phyloP scores from a whole-genome alignment of 1,284 basidiomycete species.

The Athelia sp. region DNA sequence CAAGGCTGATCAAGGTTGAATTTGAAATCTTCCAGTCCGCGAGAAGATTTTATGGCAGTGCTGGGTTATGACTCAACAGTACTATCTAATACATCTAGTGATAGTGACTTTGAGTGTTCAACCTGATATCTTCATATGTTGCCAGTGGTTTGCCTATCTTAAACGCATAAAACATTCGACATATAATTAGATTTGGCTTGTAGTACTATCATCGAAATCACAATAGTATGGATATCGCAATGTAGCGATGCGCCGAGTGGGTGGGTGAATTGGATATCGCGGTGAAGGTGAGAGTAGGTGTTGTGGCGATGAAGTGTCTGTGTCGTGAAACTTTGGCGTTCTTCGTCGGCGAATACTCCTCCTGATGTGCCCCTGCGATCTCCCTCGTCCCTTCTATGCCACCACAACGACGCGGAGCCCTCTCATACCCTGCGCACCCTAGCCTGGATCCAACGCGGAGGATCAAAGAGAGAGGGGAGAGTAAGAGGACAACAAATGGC shows the following conservation, averaged over 20 bases:
- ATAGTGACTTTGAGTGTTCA: no score
- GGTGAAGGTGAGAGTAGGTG: background rate
- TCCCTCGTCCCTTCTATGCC: background rate
- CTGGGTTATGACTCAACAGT: no score
- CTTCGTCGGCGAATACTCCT: background rate
- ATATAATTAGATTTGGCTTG: background rate
- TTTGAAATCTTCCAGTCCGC: no score
- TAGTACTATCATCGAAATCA: no score
- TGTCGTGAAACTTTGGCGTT: background rate
- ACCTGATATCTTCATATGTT: no score
- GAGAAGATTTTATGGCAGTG: no score
- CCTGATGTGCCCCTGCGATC: background rate
- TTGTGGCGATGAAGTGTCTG: background rate
- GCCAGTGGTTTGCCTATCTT: no score
- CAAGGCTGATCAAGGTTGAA: no score
- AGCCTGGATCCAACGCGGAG: slow-evolving; percentile 22
- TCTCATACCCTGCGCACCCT: slow-evolving; percentile 66
- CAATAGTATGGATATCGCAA: background rate
- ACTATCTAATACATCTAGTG: no score
- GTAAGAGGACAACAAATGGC: slow-evolving; percentile 57
- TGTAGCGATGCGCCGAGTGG: background rate
- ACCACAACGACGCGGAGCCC: slow-evolving; percentile 52
- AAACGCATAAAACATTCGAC: background rate
- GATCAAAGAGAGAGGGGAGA: slow-evolving; percentile 44
- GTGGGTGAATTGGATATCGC: background rate